Evolutionary conservation across 1,284 basidiomycete genomes (phyloP).

Genomic region (Anthracocystis walkeri): DNA sequence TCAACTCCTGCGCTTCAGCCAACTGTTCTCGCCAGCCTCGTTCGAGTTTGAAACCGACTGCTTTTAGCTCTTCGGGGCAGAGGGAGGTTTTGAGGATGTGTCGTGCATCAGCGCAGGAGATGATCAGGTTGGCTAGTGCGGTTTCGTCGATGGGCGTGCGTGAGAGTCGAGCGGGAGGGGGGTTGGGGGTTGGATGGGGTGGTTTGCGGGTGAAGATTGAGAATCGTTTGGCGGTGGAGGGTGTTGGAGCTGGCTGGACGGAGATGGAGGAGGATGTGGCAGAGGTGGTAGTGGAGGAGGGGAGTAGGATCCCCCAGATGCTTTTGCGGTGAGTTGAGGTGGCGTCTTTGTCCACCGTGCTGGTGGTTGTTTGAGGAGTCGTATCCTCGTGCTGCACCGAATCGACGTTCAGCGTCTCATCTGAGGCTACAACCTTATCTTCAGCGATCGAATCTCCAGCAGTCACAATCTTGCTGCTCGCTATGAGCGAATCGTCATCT

Average conservation of each 20-base stretch:
- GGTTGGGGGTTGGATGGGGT: conserved; percentile 3
- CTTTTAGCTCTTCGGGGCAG: conserved; percentile 24
- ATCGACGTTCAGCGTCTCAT: too few species aligned
- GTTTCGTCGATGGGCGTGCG: conserved; percentile 38
- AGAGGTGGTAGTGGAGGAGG: conserved; percentile 21
- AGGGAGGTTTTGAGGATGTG: conserved; percentile 42
- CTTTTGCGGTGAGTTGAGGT: too few species aligned
- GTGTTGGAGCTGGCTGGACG: conserved; percentile 7
- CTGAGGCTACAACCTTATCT: too few species aligned
- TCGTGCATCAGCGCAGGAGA: conserved; percentile 42
- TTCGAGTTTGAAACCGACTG: conserved; percentile 41
- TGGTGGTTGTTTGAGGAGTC: too few species aligned
- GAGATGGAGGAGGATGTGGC: conserved; percentile 10
- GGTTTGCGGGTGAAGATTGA: conserved; percentile 23
- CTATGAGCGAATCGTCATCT: too few species aligned
- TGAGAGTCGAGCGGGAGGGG: conserved; percentile 18
- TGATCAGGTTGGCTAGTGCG: conserved; percentile 35
- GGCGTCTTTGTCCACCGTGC: too few species aligned
- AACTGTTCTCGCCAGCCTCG: conserved; percentile 44
- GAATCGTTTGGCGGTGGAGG: conserved; percentile 13
- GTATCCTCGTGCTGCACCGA: too few species aligned
- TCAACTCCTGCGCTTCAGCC: conserved; percentile 29
- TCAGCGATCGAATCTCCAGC: too few species aligned
- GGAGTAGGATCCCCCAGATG: too few species aligned
- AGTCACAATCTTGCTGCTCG: too few species aligned